Conservation (phyloP, 2,329 filamentous ascomycete species). For the Didymella keratinophila region DNA sequence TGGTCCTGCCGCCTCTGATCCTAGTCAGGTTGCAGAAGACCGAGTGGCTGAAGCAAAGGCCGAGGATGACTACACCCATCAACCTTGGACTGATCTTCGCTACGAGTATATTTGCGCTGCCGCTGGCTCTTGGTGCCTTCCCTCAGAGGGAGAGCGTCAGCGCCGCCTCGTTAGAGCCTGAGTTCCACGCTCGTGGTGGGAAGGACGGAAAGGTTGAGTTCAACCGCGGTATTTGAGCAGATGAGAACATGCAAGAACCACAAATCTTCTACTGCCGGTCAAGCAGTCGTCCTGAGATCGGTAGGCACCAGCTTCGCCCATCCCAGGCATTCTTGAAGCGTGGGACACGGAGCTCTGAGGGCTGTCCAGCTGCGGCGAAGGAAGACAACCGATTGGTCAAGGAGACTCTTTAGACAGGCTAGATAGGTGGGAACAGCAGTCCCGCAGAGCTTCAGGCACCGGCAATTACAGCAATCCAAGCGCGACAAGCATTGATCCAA, state of each 20-base stretch:
- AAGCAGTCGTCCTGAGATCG: neutral
- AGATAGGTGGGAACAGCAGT: slow-evolving; percentile 2
- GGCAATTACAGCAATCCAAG: slow-evolving; percentile 18
- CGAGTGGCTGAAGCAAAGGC: slow-evolving; percentile 80
- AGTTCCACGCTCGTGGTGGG: slow-evolving; percentile 85
- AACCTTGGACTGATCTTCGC: slow-evolving; percentile 88
- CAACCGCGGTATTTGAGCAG: slow-evolving; percentile 82
- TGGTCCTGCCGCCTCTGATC: slow-evolving; percentile 90
- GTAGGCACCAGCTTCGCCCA: neutral
- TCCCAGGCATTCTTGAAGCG: neutral
- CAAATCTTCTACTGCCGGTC: neutral
- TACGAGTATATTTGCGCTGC: slow-evolving; percentile 87
- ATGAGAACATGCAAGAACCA: neutral
- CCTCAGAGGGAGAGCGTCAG: slow-evolving; percentile 86
- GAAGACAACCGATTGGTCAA: slow-evolving; percentile 36
- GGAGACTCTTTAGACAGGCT: neutral
- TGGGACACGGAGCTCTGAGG: neutral
- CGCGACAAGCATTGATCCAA: slow-evolving; percentile 20
- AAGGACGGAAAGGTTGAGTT: slow-evolving; percentile 88
- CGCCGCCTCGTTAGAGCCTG: slow-evolving; percentile 78
- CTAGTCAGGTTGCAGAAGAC: slow-evolving; percentile 85
- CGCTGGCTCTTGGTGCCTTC: slow-evolving; percentile 88
- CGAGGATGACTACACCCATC: slow-evolving; percentile 78
- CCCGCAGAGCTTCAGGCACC: slow-evolving; percentile 24
- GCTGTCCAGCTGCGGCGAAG: slow-evolving; percentile 19